Base-by-base conservation (phyloP, 148 eudicot species). In the Beta vulgaris region DNA sequence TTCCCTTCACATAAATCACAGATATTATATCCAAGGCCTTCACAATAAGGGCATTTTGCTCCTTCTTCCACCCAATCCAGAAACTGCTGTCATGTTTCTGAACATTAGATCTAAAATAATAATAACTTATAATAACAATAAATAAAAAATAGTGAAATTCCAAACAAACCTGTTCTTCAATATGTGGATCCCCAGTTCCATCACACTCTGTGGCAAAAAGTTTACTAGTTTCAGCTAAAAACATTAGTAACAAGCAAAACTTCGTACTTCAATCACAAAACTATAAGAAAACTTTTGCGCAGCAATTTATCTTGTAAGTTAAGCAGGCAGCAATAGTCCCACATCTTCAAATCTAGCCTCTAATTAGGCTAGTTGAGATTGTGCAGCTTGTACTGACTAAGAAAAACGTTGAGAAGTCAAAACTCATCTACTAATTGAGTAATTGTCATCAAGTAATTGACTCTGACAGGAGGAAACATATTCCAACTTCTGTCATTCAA, bases 61-160 rank as follows among this genome's bases (percentile, higher is more conserved):
- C 83, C 93, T 71, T 88, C 98, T 58, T 85, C 97, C 65, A 86
- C 87, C 98, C 98, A 95, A 73, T 95, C 98, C 87, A 90, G 2
- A 82, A 95, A 95, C 98, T 95, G 96, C 88, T 15, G 26, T 57
- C 69, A 64, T 32, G 73, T 48, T 5, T 53, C 51, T 39, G 46
- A 73, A 64, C 32, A 53, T 49, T 58, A 80, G 78, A 64, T 40
- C 21, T 60, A 49, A 31, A 25, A 19, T 49, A 72, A 25, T 39
- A 35, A 77, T 12, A n/a, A n/a, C n/a, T n/a, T n/a, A n/a, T 8
- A 53, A 63, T 59, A 29, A 39, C 40, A 35, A 26, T 32, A 58
- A 43, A 69, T 48, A n/a, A 49, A 16, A 66, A 21, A 28, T 66
- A 49, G n/a, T 23, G 2, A 76, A 61, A 36, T 14, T 54, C n/a